phyloP scores from a whole-genome alignment of 768 basidiomycete genomes.

The Suillus decipiens region DNA sequence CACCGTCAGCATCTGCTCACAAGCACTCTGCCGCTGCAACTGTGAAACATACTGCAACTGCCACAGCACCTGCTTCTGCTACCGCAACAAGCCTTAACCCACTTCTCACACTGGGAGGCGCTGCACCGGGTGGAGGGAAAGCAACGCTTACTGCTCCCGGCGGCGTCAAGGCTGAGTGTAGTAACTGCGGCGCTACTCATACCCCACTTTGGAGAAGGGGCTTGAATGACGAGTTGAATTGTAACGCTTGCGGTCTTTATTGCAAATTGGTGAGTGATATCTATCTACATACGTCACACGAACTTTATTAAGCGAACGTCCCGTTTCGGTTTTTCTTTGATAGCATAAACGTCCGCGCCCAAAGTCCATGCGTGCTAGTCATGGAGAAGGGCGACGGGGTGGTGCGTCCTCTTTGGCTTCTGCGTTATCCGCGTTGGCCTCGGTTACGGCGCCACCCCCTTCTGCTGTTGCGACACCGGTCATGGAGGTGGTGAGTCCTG shows the following conservation, averaged over 20 bases:
- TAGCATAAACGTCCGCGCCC: slow-evolving; percentile 89
- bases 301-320: slow-evolving; percentile 4
- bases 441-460: not conserved
- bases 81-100: slow-evolving; percentile 61
- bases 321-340: slow-evolving; percentile 2
- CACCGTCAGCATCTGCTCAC: not conserved
- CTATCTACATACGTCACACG: not conserved
- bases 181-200: slow-evolving; percentile 87
- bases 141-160: slow-evolving; percentile 42
- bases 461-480: not conserved
- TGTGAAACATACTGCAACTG: slow-evolving; percentile 11
- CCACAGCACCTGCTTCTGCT: slow-evolving; percentile 54
- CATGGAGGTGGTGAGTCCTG: not conserved
- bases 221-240: slow-evolving; percentile 86
- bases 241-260: slow-evolving; percentile 87
- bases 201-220: slow-evolving; percentile 88
- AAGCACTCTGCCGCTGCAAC: not conserved
- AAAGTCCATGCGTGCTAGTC: slow-evolving; percentile 81
- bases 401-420: not conserved
- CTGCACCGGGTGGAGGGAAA: slow-evolving; percentile 13
- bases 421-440: not conserved
- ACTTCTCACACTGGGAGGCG: slow-evolving; percentile 32
- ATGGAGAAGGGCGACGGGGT: slow-evolving; percentile 62
- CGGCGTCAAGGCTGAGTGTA: slow-evolving; percentile 79
- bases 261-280: slow-evolving; percentile 69